Base-by-base conservation (phyloP, 331 rosid species). In the Malus hybrid region DNA sequence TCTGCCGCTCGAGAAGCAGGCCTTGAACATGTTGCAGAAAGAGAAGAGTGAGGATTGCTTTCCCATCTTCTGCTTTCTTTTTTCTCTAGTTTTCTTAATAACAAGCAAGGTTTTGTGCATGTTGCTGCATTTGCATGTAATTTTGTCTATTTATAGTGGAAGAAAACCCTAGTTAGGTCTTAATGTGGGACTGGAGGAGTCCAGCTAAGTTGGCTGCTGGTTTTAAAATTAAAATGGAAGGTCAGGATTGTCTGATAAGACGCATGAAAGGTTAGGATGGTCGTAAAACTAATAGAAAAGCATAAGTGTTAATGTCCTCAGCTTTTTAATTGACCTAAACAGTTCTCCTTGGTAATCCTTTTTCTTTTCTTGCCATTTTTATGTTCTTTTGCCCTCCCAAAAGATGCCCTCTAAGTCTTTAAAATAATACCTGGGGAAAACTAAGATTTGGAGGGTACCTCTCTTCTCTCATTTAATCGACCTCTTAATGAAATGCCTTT, bases 21-120 rank as follows among this genome's bases (percentile, higher is more conserved):
- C 42, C 73, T 81, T 89, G 70, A 93, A 81, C 18, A 91, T 72
- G 69, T 86, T 82, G 82, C 96, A 93, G 19, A 90, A 65, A 3
- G 97, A 93, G 73, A 83, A 90, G 29, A 84, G 79, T 27, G 83
- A 82, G 6, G 85, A 78, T n/a, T 93, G 82, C 61, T 86, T 93
- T 11, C 83, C 74, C 60, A 66, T 60, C 70, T 31, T 65, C 68
- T 42, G 19, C 48, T 70, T 20, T 4, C 5, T 59, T 28, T 61
- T 24, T 24, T n/a, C 18, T 19, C 29, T 62, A 16, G 65, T 44
- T 61, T 60, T 61, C 63, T 39, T 39, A 39, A 39, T 77, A 11
- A 13, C 50, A 76, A 31, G 59, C 55, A 67, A 52, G 54, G 56
- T 9, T 13, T 16, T 18, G 3, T 7, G 27, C 5, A 13, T 12